Evolutionary conservation across 1,284 basidiomycete species (phyloP).

Genomic region (Fomitiporia mediterranea): DNA sequence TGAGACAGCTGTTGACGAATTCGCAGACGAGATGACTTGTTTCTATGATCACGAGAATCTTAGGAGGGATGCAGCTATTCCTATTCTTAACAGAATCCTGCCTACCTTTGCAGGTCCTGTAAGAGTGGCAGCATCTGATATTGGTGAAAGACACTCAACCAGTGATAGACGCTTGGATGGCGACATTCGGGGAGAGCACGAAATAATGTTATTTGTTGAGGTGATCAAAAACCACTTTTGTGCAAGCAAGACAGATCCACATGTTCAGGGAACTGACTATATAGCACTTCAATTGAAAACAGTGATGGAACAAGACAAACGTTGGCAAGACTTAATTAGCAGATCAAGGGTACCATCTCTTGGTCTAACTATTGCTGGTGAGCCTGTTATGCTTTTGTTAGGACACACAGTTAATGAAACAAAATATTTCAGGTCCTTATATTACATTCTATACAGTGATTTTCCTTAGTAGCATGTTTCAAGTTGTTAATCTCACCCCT

Average conservation of each 20-base stretch:
- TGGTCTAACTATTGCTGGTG: background rate
- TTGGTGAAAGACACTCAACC: background rate
- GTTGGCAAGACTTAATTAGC: background rate
- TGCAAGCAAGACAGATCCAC: background rate
- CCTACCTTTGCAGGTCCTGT: too few species aligned
- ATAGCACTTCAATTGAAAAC: too few species aligned
- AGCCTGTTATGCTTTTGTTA: background rate
- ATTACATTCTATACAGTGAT: background rate
- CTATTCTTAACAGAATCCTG: too few species aligned
- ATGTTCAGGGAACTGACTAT: too few species aligned
- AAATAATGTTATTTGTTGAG: background rate
- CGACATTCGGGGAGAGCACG: background rate
- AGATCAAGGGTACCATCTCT: background rate
- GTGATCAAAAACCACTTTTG: background rate
- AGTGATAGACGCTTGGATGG: background rate
- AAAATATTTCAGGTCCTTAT: background rate
- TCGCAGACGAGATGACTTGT: background rate
- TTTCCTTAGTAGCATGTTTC: background rate
- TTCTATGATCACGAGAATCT: too few species aligned
- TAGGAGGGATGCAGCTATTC: too few species aligned
- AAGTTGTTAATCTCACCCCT: background rate
- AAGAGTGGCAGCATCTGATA: background rate
- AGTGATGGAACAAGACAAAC: background rate
- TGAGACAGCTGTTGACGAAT: background rate
- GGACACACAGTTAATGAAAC: background rate